Evolutionary conservation across 805 yeast species (phyloP), one percentile per base, ranked within the genome.

Genomic region (Schwanniomyces pseudopolymorphus): DNA sequence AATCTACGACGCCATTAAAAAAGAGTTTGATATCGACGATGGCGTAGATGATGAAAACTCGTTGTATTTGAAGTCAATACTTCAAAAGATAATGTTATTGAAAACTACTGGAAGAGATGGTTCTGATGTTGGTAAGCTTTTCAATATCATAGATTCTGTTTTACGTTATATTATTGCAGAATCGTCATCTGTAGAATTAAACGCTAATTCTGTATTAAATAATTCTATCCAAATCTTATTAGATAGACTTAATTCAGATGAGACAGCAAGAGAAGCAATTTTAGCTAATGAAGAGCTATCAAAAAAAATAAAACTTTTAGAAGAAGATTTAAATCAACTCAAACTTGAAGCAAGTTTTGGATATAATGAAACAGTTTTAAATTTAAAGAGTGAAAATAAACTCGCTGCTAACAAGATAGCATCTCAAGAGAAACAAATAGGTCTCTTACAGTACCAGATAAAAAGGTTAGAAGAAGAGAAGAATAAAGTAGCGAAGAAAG

Each of bases 231-330:
- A 68, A 39, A 55, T 67, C 28, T 51, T 68, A 17, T 60, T 69
- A 59, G 72, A 69, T 44, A 55, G 68, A 28, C 46, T 67, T 46
- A 55, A 58, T 6, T 59, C 71, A 3, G 73, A 68, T 42, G 70
- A 68, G 26, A 66, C 64, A 3, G 70, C 72, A 4, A 53, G 63
- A 45, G 53, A 66, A 44, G 71, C 73, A 2, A 58, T 68, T 5
- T 50, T 66, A 43, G 72, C 69, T 42, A 51, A 66, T 0, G 55
- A 58, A 9, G 61, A 56, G 25, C 52, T 70, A 40, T 46, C 52
- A 10, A 54, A 58, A 27, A 51, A 52, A 11, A 43, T 69, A 19
- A 54, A 58, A 16, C 33, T 17, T 9, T 46, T 67, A 22, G 61
- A 59, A 44, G 48, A 44, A 6, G 64, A 59, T 26, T 58, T 63